Conservation (phyloP, 768 basidiomycete species). For the Leccinum disarticulatum region DNA sequence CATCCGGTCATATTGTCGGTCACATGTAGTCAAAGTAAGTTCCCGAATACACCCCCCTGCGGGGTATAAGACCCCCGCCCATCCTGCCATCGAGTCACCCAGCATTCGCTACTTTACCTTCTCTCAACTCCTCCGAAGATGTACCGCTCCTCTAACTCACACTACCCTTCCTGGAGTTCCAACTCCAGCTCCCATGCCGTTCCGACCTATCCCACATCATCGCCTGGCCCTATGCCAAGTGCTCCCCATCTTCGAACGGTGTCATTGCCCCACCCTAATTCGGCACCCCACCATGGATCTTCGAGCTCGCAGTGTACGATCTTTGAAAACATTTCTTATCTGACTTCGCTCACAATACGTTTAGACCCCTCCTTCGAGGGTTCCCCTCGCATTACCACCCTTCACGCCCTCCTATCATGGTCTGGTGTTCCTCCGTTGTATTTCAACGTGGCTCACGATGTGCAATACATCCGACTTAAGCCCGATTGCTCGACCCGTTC, state of each 20-base stretch:
- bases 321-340: not conserved
- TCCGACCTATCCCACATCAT: constrained; percentile 14
- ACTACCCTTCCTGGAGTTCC: constrained; percentile 25
- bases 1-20: constrained; percentile 14
- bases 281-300: constrained; percentile 19
- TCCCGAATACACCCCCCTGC: constrained; percentile 15
- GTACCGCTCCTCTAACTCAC: constrained; percentile 19
- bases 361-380: constrained; percentile 17
- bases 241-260: constrained; percentile 30
- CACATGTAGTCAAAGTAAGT: constrained; percentile 21
- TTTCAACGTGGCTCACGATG: constrained; percentile 28
- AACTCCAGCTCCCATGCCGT: constrained; percentile 3
- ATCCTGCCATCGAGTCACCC: constrained; percentile 20
- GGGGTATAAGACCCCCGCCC: constrained; percentile 30
- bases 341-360: constrained; percentile 1
- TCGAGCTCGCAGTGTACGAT: constrained; percentile 21
- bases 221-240: constrained; percentile 23
- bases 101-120: constrained; percentile 8
- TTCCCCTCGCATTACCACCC: constrained; percentile 18
- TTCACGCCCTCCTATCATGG: constrained; percentile 30
- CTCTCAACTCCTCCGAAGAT: constrained; percentile 15
- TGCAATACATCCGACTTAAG: constrained; percentile 23
- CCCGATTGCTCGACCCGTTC: constrained; percentile 15
- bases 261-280: constrained; percentile 33
- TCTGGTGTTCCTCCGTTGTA: constrained; percentile 15